These are phyloP conservation scores for Leccinum imitatum DNA, from an alignment of 768 basidiomycete species.

Conservation along the genomic window DNA sequence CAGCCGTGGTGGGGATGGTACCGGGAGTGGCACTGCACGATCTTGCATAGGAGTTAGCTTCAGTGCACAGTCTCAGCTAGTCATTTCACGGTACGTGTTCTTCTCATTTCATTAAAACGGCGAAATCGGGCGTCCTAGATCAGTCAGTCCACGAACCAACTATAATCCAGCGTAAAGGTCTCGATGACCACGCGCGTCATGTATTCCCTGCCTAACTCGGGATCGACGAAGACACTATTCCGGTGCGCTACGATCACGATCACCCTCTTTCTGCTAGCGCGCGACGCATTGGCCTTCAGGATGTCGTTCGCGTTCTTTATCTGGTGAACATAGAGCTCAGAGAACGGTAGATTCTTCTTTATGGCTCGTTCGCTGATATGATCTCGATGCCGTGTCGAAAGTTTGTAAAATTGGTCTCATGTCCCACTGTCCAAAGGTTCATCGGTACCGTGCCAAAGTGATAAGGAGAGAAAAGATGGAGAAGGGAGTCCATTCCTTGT, in stretches of 20 bases:
- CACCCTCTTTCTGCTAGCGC: slow-evolving; percentile 5
- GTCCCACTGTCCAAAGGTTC: not conserved
- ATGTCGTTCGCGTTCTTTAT: not conserved
- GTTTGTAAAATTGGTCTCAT: not conserved
- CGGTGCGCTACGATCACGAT: not conserved
- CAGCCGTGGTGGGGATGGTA: not conserved
- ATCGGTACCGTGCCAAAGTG: not conserved
- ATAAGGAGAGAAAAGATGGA: not conserved
- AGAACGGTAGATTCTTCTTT: not conserved
- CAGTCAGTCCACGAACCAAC: not conserved
- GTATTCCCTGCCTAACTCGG: not conserved
- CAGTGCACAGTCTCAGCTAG: no score
- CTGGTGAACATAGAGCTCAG: not conserved
- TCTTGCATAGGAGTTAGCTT: not conserved
- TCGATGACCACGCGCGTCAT: slow-evolving; percentile 3
- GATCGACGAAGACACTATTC: not conserved
- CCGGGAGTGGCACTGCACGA: not conserved
- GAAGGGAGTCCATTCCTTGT: not conserved
- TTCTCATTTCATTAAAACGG: not conserved
- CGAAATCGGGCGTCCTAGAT: not conserved
- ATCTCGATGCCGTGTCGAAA: slow-evolving; percentile 7
- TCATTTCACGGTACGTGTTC: not conserved
- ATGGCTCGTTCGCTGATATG: no score
- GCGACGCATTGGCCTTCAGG: slow-evolving; percentile 6
- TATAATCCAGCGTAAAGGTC: not conserved